phyloP scores from a whole-genome alignment of 106 monocot species.

The Agapanthus africanus region DNA sequence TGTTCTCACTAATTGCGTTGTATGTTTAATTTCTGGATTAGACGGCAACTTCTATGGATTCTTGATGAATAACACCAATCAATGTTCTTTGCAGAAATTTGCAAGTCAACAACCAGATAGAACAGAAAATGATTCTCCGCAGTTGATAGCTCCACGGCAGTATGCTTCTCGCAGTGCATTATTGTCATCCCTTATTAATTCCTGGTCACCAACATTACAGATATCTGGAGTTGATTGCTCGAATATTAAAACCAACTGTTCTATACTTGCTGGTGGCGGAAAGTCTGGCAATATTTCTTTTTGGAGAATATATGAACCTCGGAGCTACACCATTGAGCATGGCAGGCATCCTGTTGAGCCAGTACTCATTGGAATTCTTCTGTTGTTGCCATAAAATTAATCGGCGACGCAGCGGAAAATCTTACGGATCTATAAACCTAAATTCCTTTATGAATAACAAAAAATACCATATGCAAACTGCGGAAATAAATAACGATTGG shows the following conservation, averaged over 20 bases:
- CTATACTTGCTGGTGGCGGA: conserved; percentile 72
- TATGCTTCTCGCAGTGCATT: conserved; percentile 61
- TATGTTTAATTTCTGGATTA: conserved; percentile 5
- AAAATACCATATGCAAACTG: too few species aligned
- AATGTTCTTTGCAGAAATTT: conserved; percentile 17
- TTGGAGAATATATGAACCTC: conserved; percentile 57
- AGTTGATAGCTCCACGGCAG: conserved; percentile 41
- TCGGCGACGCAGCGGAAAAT: too few species aligned
- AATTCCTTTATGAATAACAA: too few species aligned
- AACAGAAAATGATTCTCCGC: conserved; percentile 12
- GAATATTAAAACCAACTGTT: conserved; percentile 20
- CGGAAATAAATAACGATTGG: too few species aligned
- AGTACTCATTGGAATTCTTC: conserved; percentile 51
- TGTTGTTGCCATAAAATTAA: too few species aligned
- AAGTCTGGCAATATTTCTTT: conserved; percentile 84
- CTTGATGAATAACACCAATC: not conserved
- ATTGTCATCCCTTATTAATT: conserved; percentile 55
- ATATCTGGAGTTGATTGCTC: conserved; percentile 19
- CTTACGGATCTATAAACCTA: too few species aligned
- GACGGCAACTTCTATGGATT: not conserved
- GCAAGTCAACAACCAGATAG: not conserved
- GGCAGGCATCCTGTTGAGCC: conserved; percentile 36
- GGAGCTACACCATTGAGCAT: conserved; percentile 46
- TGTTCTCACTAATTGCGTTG: too few species aligned
- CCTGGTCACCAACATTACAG: conserved; percentile 71